Evolutionary conservation across 495 filamentous ascomycete species (phyloP).

Genomic region (Aspergillus campestris): DNA sequence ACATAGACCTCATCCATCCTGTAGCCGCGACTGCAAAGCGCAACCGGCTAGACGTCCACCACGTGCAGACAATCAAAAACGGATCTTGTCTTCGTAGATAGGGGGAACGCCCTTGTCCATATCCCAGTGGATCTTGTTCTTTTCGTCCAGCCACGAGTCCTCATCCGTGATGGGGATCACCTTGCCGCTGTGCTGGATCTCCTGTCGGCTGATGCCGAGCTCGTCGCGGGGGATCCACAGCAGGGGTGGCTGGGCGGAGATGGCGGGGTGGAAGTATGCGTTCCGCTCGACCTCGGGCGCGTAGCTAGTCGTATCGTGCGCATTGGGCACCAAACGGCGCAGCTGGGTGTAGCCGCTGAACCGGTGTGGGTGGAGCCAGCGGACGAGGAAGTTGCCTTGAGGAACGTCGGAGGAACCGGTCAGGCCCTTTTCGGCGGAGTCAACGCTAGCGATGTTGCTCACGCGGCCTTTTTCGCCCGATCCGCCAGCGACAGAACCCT

Average conservation of each 20-base stretch:
- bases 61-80: too few species aligned
- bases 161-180: constrained; percentile 79
- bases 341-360: constrained; percentile 64
- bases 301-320: constrained; percentile 44
- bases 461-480: constrained; percentile 18
- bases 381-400: constrained; percentile 50
- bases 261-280: constrained; percentile 71
- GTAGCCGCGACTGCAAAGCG: too few species aligned
- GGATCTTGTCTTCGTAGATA: constrained; percentile 64
- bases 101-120: constrained; percentile 63
- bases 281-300: constrained; percentile 50
- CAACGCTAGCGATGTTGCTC: constrained; percentile 22
- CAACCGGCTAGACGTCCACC: too few species aligned
- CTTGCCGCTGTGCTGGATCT: constrained; percentile 60
- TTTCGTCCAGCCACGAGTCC: constrained; percentile 70
- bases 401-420: constrained; percentile 22
- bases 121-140: constrained; percentile 73
- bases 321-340: constrained; percentile 61
- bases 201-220: constrained; percentile 67
- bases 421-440: constrained; percentile 33
- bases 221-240: constrained; percentile 80
- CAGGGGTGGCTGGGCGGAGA: constrained; percentile 54
- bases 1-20: too few species aligned
- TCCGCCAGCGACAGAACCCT: constrained; percentile 15
- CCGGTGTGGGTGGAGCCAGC: constrained; percentile 72